Evolutionary conservation across 768 basidiomycete genomes (phyloP).

Genomic region (Rhodosporidiobolus sp.): DNA sequence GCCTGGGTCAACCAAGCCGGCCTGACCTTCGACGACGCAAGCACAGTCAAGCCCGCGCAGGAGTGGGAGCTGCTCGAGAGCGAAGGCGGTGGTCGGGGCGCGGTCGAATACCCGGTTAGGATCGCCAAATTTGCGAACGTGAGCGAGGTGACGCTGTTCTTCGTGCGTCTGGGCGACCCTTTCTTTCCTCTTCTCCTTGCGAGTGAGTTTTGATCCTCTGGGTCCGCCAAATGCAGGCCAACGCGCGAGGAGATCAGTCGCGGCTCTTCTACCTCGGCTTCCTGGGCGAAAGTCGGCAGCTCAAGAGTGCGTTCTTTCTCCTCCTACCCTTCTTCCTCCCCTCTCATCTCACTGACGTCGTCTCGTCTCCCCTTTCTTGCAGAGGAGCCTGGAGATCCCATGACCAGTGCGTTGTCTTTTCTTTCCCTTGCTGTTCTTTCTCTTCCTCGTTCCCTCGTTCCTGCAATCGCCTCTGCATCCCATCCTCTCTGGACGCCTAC

Average conservation of each 20-base stretch:
- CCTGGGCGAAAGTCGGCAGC: constrained; percentile 38
- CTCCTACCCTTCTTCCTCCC: too few species aligned
- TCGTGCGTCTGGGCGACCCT: constrained; percentile 22
- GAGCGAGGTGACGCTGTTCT: constrained; percentile 36
- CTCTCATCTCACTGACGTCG: too few species aligned
- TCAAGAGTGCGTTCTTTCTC: constrained; percentile 25
- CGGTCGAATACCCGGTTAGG: constrained; percentile 43
- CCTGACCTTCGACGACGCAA: constrained; percentile 36
- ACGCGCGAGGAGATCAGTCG: constrained; percentile 26
- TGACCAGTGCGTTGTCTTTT: constrained; percentile 11
- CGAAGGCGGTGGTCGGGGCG: constrained; percentile 26
- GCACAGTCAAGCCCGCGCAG: constrained; percentile 25
- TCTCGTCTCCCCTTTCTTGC: too few species aligned
- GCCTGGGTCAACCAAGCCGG: constrained; percentile 41
- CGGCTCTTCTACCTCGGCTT: constrained; percentile 43
- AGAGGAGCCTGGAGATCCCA: constrained; percentile 33
- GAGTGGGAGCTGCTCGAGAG: constrained; percentile 41
- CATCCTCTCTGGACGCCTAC: neutral
- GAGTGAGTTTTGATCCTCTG: neutral
- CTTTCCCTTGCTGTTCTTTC: neutral
- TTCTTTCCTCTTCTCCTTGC: too few species aligned
- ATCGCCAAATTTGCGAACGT: constrained; percentile 41
- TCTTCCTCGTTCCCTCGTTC: too few species aligned
- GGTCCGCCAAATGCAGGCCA: neutral
- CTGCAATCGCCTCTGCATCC: neutral